phyloP scores from a whole-genome alignment of 306 rosid genomes.

The Sphenostylis stenocarpa region DNA sequence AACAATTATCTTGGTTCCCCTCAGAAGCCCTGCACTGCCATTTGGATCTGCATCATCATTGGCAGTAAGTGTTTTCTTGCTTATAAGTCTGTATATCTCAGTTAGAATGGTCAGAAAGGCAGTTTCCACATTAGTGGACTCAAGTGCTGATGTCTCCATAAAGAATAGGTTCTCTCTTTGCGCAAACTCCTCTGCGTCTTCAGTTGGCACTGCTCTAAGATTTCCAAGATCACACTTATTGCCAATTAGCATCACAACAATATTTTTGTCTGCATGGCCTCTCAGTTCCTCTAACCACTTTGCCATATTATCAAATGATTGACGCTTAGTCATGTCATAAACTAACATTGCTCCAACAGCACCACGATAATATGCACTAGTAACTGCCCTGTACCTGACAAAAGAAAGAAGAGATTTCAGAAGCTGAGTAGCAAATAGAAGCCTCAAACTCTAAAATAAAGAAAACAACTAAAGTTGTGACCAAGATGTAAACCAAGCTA shows the following conservation, averaged over 20 bases:
- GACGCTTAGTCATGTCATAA: constrained; percentile 84
- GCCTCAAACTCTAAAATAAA: constrained; percentile 5
- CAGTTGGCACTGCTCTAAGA: constrained; percentile 85
- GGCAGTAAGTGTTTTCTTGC: constrained; percentile 73
- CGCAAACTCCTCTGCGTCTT: constrained; percentile 89
- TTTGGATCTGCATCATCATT: constrained; percentile 48
- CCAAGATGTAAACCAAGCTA: neutral
- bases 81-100: constrained; percentile 68
- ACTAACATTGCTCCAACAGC: constrained; percentile 96
- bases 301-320: constrained; percentile 86
- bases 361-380: constrained; percentile 92
- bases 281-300: constrained; percentile 87
- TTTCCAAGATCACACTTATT: constrained; percentile 82
- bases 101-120: constrained; percentile 76
- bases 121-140: constrained; percentile 84
- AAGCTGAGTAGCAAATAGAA: neutral
- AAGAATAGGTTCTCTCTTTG: constrained; percentile 87
- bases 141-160: constrained; percentile 92
- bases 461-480: neutral
- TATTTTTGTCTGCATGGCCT: constrained; percentile 82
- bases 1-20: constrained; percentile 70
- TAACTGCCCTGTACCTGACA: constrained; percentile 82
- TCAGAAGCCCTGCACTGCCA: constrained; percentile 61
- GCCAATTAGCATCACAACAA: constrained; percentile 82
- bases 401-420: neutral